Conservation (phyloP, 73 alveolate genomes). For the Paramecium biaurelia region DNA sequence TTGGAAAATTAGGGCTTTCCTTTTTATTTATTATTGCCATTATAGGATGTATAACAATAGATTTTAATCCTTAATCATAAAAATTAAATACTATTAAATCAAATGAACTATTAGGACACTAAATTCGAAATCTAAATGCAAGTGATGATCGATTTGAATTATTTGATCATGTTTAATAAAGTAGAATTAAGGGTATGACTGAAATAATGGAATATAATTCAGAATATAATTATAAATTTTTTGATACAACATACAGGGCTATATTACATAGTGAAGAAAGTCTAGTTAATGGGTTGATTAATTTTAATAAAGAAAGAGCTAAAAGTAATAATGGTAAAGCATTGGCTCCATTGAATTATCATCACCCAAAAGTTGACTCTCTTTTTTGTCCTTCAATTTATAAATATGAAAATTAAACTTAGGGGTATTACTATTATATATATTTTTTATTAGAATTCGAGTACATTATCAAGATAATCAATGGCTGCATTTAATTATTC, state of each 20-base stretch:
- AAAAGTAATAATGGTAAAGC: neutral
- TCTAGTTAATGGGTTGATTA: neutral
- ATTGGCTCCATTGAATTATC: neutral
- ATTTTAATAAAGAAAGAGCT: neutral
- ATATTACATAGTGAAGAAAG: neutral
- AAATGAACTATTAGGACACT: neutral
- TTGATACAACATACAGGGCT: conserved; percentile 1
- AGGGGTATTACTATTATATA: neutral
- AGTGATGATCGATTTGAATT: neutral
- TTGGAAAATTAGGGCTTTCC: neutral
- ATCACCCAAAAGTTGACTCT: neutral
- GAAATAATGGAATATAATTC: neutral
- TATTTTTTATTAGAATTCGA: neutral
- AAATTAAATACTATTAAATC: neutral
- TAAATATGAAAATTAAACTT: neutral
- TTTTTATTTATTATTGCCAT: neutral
- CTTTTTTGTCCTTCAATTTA: conserved; percentile 5
- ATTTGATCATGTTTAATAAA: neutral
- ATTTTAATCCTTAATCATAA: neutral
- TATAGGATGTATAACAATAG: neutral
- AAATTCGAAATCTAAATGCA: neutral
- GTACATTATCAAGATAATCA: neutral
- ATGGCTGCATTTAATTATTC: conserved; percentile 36
- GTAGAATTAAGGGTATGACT: neutral
- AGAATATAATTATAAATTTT: conserved; percentile 20